Evolutionary conservation across 495 filamentous ascomycete species (phyloP), one percentile per base, ranked within the genome.

Genomic region (Podospora conica): DNA sequence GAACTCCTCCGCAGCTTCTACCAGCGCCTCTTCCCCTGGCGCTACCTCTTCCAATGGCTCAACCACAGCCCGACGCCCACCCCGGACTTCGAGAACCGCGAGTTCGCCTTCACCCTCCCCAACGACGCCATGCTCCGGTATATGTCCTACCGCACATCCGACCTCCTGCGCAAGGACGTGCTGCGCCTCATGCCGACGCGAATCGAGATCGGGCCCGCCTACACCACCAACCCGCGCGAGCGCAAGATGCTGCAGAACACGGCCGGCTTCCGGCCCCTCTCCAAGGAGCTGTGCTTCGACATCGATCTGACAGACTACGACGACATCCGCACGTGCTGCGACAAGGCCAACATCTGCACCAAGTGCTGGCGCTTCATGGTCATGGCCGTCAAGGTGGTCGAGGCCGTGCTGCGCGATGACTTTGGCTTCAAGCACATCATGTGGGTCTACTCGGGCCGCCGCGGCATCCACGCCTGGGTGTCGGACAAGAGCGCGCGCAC

Each of bases 241-340:
- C 91, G 96, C 70, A 98, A 98, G 78, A 86, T 86, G 0, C 78
- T 97, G 7, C 86, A 88, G 55, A 96, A 96, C 76, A 78, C 84
- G 18, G 83, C 82, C 62, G 80, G 83, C 9, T 93, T 95, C 75
- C 83, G 83, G 56, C 93, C 95, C 3, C 74, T 96, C 3, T 81
- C 88, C 1, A 98, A 98, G 73, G 95, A 98, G 76, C 78, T 98
- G 18, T 96, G 96, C 67, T 98, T 98, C 79, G 95, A 98, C 88
- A 97, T 98, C 69, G 95, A 98, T 85, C 83, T 98, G 83, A 97
- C 94, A 27, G 95, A 98, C 80, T 98, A 98, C 77, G 95, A 98
- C 73, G 91, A 96, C 58, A 90, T 98, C 69, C 89, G 95, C 23
- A 96, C 94, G 22, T 98, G 95, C 78, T 98, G 95, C 75, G 85